Percentiles rank a stretch among this genome's conserved stretches.
Conservation (phyloP, 192 early-diverging fungal genomes). For the Entomortierella lignicola region DNA sequence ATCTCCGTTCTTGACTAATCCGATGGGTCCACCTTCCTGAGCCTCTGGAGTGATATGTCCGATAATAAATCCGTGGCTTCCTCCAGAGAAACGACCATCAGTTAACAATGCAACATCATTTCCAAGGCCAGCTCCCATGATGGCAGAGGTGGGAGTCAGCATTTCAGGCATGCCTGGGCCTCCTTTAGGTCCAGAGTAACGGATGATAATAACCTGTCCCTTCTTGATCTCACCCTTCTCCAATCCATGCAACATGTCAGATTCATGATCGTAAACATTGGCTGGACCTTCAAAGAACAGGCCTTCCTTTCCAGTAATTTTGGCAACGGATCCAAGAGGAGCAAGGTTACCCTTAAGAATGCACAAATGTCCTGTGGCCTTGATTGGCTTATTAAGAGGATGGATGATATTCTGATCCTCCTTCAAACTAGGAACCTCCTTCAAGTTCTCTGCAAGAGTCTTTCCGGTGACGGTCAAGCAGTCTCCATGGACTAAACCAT, state of each 20-base stretch:
- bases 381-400: slow-evolving; percentile 89
- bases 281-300: slow-evolving; percentile 89
- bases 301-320: slow-evolving; percentile 99
- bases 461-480: slow-evolving; percentile 97
- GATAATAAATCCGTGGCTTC: slow-evolving; percentile 98
- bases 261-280: slow-evolving; percentile 92
- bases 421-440: slow-evolving; percentile 77
- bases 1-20: slow-evolving; percentile 91
- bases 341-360: slow-evolving; percentile 95
- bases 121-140: slow-evolving; percentile 99
- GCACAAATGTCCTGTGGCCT: slow-evolving; percentile 93
- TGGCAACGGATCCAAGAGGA: slow-evolving; percentile 96
- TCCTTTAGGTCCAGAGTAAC: slow-evolving; percentile 98
- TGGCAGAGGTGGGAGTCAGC: slow-evolving; percentile 96
- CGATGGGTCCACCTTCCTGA: slow-evolving; percentile 96
- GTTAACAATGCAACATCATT: slow-evolving; percentile 97
- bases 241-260: slow-evolving; percentile 90
- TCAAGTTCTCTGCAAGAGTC: slow-evolving; percentile 94
- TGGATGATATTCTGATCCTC: slow-evolving; percentile 90
- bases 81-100: slow-evolving; percentile 99
- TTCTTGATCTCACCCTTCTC: slow-evolving; percentile 90
- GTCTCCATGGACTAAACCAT: slow-evolving; percentile 89
- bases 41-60: slow-evolving; percentile 99
- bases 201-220: slow-evolving; percentile 93
- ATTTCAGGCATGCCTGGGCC: slow-evolving; percentile 99